These are phyloP conservation scores for Clitopilus passeckerianus DNA, from an alignment of 768 basidiomycete species.

Conservation along the genomic window DNA sequence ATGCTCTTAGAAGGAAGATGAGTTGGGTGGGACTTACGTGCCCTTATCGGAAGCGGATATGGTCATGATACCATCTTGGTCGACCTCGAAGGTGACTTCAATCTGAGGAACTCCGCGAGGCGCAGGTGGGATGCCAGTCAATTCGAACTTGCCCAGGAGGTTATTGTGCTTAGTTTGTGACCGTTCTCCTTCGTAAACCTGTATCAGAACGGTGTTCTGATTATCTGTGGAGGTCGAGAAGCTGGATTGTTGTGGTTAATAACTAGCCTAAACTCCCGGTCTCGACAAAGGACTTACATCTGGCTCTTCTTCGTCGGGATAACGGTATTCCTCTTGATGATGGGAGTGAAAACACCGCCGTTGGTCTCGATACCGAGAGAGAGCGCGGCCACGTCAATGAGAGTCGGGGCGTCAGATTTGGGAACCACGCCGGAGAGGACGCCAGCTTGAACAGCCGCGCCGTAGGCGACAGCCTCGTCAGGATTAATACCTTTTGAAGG, in stretches of 20 bases:
- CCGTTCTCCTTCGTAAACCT: conserved; percentile 89
- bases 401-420: conserved; percentile 39
- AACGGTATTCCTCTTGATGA: conserved; percentile 44
- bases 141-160: conserved; percentile 85
- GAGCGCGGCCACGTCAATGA: conserved; percentile 55
- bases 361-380: conserved; percentile 62
- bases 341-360: conserved; percentile 54
- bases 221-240: conserved; percentile 92
- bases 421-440: conserved; percentile 51
- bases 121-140: conserved; percentile 85
- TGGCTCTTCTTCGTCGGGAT: conserved; percentile 49
- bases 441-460: conserved; percentile 66
- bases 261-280: conserved; percentile 99
- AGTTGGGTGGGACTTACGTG: conserved; percentile 58
- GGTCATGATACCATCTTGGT: conserved; percentile 81
- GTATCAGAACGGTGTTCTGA: conserved; percentile 84
- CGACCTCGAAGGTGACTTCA: conserved; percentile 88
- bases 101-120: conserved; percentile 89
- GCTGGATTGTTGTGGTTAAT: conserved; percentile 63
- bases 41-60: conserved; percentile 82
- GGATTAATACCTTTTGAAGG: conserved; percentile 66
- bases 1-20: not conserved
- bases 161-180: conserved; percentile 89
- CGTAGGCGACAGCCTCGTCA: conserved; percentile 72
- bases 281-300: conserved; percentile 79